Evolutionary conservation across 2,329 filamentous ascomycete species (phyloP).

Genomic region (Hypoxylon sp.): DNA sequence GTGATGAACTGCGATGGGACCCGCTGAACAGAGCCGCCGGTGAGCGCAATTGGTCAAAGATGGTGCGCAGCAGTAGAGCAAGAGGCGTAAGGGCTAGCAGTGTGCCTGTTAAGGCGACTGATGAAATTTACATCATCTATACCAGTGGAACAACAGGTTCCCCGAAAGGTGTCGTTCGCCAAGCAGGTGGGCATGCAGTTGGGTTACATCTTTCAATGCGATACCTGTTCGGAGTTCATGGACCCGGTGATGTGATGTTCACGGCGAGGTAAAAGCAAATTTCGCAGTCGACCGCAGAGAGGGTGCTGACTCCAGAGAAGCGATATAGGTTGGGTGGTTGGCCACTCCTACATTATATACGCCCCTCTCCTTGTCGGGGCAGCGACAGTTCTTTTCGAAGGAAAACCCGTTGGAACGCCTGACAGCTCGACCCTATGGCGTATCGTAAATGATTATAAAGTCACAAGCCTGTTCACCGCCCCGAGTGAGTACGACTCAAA

Average conservation of each 20-base stretch:
- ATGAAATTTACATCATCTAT: slow-evolving; percentile 87
- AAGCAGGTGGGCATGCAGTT: slow-evolving; percentile 88
- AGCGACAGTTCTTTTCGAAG: slow-evolving; percentile 89
- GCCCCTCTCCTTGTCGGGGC: slow-evolving; percentile 87
- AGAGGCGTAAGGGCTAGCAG: slow-evolving; percentile 77
- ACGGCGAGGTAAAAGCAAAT: slow-evolving; percentile 56
- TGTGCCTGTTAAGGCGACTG: slow-evolving; percentile 81
- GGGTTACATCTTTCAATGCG: slow-evolving; percentile 84
- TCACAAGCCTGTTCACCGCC: slow-evolving; percentile 87
- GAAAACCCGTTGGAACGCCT: slow-evolving; percentile 92
- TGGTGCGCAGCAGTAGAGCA: slow-evolving; percentile 77
- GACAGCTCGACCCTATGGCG: slow-evolving; percentile 91
- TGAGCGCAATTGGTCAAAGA: slow-evolving; percentile 82
- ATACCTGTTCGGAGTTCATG: slow-evolving; percentile 85
- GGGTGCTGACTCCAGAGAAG: slow-evolving; percentile 45
- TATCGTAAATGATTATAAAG: slow-evolving; percentile 84
- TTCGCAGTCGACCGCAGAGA: too few species aligned
- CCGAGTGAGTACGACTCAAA: slow-evolving; percentile 65
- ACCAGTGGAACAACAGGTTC: slow-evolving; percentile 79
- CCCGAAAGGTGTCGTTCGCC: slow-evolving; percentile 78
- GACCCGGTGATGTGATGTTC: slow-evolving; percentile 79
- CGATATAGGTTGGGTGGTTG: slow-evolving; percentile 94
- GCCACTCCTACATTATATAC: slow-evolving; percentile 89
- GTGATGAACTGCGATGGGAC: slow-evolving; percentile 81
- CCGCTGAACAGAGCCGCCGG: slow-evolving; percentile 73